Percentiles rank a stretch among this genome's conserved stretches.
Evolutionary conservation across 139 green algal species (phyloP).

Genomic region (Medakamo hakoo): DNA sequence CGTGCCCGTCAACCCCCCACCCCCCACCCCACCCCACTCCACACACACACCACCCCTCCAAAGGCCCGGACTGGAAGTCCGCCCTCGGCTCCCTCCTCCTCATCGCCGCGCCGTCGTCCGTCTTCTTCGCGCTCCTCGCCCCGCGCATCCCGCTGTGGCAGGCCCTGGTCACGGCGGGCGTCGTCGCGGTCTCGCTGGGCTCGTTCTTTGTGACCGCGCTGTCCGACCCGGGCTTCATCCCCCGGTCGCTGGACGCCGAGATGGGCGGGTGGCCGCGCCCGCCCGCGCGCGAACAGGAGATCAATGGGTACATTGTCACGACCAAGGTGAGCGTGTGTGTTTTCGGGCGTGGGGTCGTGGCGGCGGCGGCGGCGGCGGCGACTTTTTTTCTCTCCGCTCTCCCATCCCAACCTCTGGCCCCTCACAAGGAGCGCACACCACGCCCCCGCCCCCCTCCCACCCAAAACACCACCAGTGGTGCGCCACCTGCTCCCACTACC

Average conservation of each 20-base stretch:
- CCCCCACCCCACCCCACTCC: not conserved
- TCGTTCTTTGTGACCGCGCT: slow-evolving; percentile 60
- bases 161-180: slow-evolving; percentile 10
- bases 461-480: too few relatives aligned
- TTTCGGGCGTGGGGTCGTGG: too few relatives aligned
- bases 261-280: slow-evolving; percentile 40
- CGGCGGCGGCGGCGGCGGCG: too few relatives aligned
- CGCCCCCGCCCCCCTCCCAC: too few relatives aligned
- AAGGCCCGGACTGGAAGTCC: slow-evolving; percentile 62
- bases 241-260: slow-evolving; percentile 33
- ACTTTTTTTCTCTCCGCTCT: too few relatives aligned
- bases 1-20: not conserved
- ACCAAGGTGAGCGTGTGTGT: too few relatives aligned
- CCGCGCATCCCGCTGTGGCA: slow-evolving; percentile 13
- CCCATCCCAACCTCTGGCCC: too few relatives aligned
- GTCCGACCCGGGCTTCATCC: slow-evolving; percentile 81
- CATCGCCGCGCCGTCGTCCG: slow-evolving; percentile 34
- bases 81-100: slow-evolving; percentile 35
- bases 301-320: slow-evolving; percentile 61
- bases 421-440: too few relatives aligned
- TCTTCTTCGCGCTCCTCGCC: slow-evolving; percentile 50
- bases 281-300: slow-evolving; percentile 20
- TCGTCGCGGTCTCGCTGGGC: slow-evolving; percentile 21
- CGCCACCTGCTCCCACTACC: slow-evolving; percentile 78
- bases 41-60: not conserved